Evolutionary conservation across 2,329 filamentous ascomycete species (phyloP).

Genomic region (Pestalotiopsis sp.): DNA sequence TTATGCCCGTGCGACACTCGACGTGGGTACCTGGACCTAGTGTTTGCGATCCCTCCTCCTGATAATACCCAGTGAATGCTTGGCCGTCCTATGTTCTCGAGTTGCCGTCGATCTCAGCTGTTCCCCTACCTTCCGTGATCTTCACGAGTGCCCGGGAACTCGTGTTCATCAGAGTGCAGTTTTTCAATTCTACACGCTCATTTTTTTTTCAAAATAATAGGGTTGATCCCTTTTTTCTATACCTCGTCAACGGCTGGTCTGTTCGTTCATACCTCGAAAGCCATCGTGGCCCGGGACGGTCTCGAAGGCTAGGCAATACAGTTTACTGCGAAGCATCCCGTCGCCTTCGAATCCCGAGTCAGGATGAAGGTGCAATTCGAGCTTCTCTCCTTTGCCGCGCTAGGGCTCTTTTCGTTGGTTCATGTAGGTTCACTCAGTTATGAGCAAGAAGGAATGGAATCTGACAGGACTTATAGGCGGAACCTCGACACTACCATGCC

Average conservation of each 20-base stretch:
- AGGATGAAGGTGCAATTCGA: slow-evolving; percentile 11
- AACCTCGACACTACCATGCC: slow-evolving; percentile 20
- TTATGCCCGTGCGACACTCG: slow-evolving; percentile 20
- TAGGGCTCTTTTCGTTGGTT: slow-evolving; percentile 23
- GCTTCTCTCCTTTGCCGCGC: slow-evolving; percentile 16
- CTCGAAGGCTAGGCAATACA: slow-evolving; percentile 1
- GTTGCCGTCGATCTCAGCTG: slow-evolving; percentile 9
- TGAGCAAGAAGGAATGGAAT: not conserved
- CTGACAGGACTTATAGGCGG: slow-evolving; percentile 18
- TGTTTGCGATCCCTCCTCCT: slow-evolving; percentile 13
- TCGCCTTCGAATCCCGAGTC: not conserved
- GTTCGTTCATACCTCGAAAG: slow-evolving; percentile 17
- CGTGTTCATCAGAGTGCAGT: slow-evolving; percentile 17
- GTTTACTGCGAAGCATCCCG: slow-evolving; percentile 3
- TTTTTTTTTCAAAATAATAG: not conserved
- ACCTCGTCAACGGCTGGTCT: slow-evolving; percentile 26
- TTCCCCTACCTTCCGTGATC: slow-evolving; percentile 7
- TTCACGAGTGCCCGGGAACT: not conserved
- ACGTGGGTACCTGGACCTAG: slow-evolving; percentile 18
- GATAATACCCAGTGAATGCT: slow-evolving; percentile 15
- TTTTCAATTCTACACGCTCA: slow-evolving; percentile 18
- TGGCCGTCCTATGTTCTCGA: slow-evolving; percentile 18
- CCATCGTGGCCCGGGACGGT: not conserved
- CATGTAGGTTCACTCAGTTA: slow-evolving; percentile 19
- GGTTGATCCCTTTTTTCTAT: slow-evolving; percentile 8